Percentiles rank a stretch among this genome's conserved stretches.
These are phyloP conservation scores for Populus ilicifolia DNA, from an alignment of 345 rosid genomes.

Conservation along the genomic window DNA sequence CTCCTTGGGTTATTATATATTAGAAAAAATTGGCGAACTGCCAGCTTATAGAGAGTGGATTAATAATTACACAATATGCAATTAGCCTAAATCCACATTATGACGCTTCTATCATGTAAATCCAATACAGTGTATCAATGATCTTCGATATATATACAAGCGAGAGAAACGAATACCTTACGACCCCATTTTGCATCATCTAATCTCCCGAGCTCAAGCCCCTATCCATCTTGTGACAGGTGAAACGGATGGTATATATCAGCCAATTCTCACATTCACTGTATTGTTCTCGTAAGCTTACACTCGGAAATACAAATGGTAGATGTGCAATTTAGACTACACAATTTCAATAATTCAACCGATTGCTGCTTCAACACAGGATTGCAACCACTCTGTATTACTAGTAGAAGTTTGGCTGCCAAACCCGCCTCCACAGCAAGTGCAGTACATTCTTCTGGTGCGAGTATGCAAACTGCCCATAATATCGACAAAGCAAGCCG, in stretches of 20 bases:
- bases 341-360: slow-evolving; percentile 32
- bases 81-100: slow-evolving; percentile 16
- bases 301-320: slow-evolving; percentile 30
- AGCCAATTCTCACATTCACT: slow-evolving; percentile 21
- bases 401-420: slow-evolving; percentile 32
- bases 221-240: slow-evolving; percentile 6
- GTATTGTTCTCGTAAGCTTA: slow-evolving; percentile 31
- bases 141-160: slow-evolving; percentile 20
- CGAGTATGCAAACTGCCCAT: slow-evolving; percentile 28
- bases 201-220: slow-evolving; percentile 1
- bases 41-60: slow-evolving; percentile 17
- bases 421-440: slow-evolving; percentile 33
- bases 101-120: slow-evolving; percentile 16
- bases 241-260: not conserved
- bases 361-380: slow-evolving; percentile 25
- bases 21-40: slow-evolving; percentile 1
- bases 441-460: slow-evolving; percentile 30
- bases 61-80: slow-evolving; percentile 3
- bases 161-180: slow-evolving; percentile 17
- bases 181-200: slow-evolving; percentile 1
- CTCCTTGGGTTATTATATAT: not conserved
- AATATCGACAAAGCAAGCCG: slow-evolving; percentile 25
- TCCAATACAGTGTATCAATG: not conserved
- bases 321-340: slow-evolving; percentile 28
- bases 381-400: slow-evolving; percentile 30